Percentiles rank a stretch among this genome's conserved stretches.
Conservation (phyloP, 2,329 filamentous ascomycete species). For the Pseudogymnoascus sp. region DNA sequence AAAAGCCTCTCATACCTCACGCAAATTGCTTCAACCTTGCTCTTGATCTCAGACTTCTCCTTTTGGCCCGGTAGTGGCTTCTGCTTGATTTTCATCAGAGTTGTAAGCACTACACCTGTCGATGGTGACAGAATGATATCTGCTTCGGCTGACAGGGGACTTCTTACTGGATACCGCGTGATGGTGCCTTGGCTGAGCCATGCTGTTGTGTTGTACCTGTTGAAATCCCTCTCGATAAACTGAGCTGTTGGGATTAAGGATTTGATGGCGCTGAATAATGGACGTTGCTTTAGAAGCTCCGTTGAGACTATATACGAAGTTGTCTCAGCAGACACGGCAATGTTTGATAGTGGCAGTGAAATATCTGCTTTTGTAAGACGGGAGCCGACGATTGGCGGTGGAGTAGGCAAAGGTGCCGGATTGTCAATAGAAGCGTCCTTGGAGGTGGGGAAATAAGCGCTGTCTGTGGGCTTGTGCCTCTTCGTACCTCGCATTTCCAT, state of each 20-base stretch:
- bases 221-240: constrained; percentile 55
- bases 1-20: constrained; percentile 59
- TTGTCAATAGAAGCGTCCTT: not conserved
- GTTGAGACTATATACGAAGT: constrained; percentile 46
- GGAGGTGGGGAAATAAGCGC: constrained; percentile 22
- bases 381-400: not conserved
- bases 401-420: not conserved
- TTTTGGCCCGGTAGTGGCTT: constrained; percentile 57
- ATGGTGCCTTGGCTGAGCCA: constrained; percentile 30
- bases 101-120: constrained; percentile 63
- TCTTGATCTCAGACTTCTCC: constrained; percentile 39
- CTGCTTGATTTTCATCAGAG: constrained; percentile 65
- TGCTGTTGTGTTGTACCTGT: constrained; percentile 29
- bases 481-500: constrained; percentile 39
- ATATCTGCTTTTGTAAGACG: not conserved
- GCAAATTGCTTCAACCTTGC: constrained; percentile 41
- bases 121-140: constrained; percentile 66
- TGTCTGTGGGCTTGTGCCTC: constrained; percentile 23
- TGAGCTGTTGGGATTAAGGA: constrained; percentile 40
- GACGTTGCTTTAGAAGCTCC: constrained; percentile 35
- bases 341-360: constrained; percentile 17
- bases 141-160: constrained; percentile 48
- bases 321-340: constrained; percentile 18
- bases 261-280: constrained; percentile 44
- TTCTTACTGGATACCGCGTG: constrained; percentile 31